phyloP scores from a whole-genome alignment of 805 yeast genomes.

The Nakazawaea siamensis region DNA sequence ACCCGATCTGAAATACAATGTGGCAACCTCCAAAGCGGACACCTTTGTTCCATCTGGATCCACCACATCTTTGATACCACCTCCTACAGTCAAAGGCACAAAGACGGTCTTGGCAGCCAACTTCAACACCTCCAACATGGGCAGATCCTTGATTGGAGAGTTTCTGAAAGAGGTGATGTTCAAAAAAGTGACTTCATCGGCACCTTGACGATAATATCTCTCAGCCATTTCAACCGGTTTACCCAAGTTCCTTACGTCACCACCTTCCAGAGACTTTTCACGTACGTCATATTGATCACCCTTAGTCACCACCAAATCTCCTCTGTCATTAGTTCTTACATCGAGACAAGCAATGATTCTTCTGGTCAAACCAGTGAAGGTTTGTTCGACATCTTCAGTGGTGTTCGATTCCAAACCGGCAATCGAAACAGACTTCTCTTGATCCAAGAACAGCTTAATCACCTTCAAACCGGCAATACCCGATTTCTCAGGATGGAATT shows the following conservation, averaged over 20 bases:
- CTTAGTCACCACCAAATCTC: conserved; percentile 95
- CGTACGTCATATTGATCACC: conserved; percentile 98
- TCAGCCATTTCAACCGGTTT: conserved; percentile 95
- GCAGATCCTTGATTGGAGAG: conserved; percentile 87
- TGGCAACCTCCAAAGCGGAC: conserved; percentile 87
- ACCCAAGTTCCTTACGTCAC: conserved; percentile 82
- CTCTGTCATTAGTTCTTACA: conserved; percentile 90
- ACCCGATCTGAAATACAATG: conserved; percentile 87
- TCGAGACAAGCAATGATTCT: conserved; percentile 95
- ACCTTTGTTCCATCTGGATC: conserved; percentile 78
- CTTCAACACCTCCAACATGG: conserved; percentile 87
- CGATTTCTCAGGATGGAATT: conserved; percentile 98
- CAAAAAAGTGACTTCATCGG: conserved; percentile 92
- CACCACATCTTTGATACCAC: conserved; percentile 86
- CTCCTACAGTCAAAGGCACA: conserved; percentile 97
- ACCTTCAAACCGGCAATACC: conserved; percentile 84
- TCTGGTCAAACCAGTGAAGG: conserved; percentile 61
- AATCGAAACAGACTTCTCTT: conserved; percentile 23
- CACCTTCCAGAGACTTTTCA: conserved; percentile 44
- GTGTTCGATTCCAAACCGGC: conserved; percentile 4
- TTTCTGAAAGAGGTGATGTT: conserved; percentile 95
- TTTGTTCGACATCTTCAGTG: conserved; percentile 16
- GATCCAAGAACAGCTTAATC: conserved; percentile 61
- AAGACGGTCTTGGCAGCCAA: conserved; percentile 83
- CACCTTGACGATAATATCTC: conserved; percentile 86